Conservation (phyloP, 192 early-diverging fungal genomes). For the Coemansia sp. region DNA sequence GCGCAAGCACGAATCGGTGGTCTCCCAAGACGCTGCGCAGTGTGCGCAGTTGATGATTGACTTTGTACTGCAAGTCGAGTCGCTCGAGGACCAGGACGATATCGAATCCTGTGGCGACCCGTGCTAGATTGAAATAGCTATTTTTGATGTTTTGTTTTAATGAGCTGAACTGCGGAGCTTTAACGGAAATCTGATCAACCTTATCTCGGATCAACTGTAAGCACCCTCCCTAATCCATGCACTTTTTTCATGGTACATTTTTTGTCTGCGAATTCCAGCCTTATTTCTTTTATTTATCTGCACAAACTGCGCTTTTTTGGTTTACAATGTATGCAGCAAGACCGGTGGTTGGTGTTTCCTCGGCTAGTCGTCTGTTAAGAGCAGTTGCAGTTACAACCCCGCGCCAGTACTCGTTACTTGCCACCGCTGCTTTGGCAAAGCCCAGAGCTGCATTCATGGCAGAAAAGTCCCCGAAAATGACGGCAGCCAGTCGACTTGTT, state of each 20-base stretch:
- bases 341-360: background rate
- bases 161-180: no score
- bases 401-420: background rate
- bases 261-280: background rate
- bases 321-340: conserved; percentile 3
- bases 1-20: conserved; percentile 48
- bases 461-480: background rate
- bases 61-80: conserved; percentile 48
- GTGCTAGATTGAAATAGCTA: background rate
- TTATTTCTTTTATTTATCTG: background rate
- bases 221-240: background rate
- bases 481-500: conserved; percentile 1
- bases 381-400: background rate
- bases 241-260: background rate
- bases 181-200: background rate
- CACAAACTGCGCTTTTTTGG: background rate
- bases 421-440: background rate
- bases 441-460: background rate
- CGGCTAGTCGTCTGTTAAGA: background rate
- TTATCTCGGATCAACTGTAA: background rate
- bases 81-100: conserved; percentile 44
- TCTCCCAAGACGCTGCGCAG: conserved; percentile 25
- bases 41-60: conserved; percentile 49
- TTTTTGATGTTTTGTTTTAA: background rate
- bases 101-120: conserved; percentile 10